Evolutionary conservation across 1,139 yeast genomes (phyloP).

Genomic region (Suhomyces maxii): DNA sequence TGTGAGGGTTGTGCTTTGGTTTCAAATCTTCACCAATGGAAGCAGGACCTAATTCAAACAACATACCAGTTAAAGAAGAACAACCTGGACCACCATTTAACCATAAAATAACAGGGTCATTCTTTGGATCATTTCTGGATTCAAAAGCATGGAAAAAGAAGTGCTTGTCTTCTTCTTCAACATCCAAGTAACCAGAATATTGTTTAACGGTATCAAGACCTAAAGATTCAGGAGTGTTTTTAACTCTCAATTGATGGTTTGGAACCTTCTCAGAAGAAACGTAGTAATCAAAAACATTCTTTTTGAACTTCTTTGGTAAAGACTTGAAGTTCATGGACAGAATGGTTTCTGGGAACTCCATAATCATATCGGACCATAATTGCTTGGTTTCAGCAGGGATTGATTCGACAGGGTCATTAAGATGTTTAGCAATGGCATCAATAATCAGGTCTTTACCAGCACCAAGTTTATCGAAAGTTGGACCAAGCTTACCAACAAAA

Average conservation of each 20-base stretch:
- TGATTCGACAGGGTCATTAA: conserved; percentile 49
- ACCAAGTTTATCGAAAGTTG: conserved; percentile 18
- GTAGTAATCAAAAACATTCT: conserved; percentile 54
- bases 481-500: conserved; percentile 17
- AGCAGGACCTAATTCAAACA: conserved; percentile 89
- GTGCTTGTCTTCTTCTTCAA: conserved; percentile 69
- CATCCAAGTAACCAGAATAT: conserved; percentile 85
- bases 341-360: conserved; percentile 55
- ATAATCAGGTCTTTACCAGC: conserved; percentile 25
- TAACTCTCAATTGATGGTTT: conserved; percentile 61
- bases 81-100: conserved; percentile 93
- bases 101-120: conserved; percentile 86
- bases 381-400: conserved; percentile 50
- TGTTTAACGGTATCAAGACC: conserved; percentile 81
- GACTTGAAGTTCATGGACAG: conserved; percentile 49
- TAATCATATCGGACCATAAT: conserved; percentile 62
- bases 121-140: conserved; percentile 83
- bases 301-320: conserved; percentile 46
- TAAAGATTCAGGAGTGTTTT: conserved; percentile 49
- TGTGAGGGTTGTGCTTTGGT: conserved; percentile 73
- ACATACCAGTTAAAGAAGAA: conserved; percentile 85
- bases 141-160: conserved; percentile 84
- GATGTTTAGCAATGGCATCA: conserved; percentile 33
- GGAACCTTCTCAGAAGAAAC: conserved; percentile 49
- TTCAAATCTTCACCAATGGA: conserved; percentile 64